Conservation (phyloP, 192 early-diverging fungal species). For the Gaertneriomyces sp. region DNA sequence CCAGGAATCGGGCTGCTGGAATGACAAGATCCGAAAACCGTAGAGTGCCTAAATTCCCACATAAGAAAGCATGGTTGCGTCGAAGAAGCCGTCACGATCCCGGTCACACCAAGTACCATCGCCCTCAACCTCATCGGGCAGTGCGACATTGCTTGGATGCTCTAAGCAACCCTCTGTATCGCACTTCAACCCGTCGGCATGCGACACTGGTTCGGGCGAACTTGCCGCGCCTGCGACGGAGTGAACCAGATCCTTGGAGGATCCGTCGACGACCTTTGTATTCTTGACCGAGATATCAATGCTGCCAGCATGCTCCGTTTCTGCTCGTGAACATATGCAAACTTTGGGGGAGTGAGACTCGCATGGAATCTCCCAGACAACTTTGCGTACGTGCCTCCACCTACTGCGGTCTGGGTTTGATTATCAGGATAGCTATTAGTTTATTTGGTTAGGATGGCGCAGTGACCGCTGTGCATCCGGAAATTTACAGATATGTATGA, state of each 20-base stretch:
- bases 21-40: neutral
- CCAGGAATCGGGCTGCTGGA: neutral
- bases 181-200: no score
- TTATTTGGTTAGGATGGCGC: neutral
- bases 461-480: conserved; percentile 1
- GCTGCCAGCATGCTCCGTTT: neutral
- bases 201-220: no score
- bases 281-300: neutral
- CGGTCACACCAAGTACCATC: neutral
- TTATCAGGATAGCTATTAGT: neutral
- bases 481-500: neutral
- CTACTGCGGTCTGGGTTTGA: neutral
- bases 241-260: no score
- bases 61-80: neutral
- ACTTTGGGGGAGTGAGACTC: neutral
- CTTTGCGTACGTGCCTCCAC: neutral
- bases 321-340: neutral
- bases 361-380: neutral
- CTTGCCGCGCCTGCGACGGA: no score
- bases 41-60: neutral
- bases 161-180: no score
- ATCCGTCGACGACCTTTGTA: neutral
- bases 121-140: neutral
- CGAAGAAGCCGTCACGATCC: no score
- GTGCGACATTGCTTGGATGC: neutral